These are phyloP conservation scores for Fusarium praegraminearum DNA, from an alignment of 2,329 filamentous ascomycete genomes.

Conservation along the genomic window DNA sequence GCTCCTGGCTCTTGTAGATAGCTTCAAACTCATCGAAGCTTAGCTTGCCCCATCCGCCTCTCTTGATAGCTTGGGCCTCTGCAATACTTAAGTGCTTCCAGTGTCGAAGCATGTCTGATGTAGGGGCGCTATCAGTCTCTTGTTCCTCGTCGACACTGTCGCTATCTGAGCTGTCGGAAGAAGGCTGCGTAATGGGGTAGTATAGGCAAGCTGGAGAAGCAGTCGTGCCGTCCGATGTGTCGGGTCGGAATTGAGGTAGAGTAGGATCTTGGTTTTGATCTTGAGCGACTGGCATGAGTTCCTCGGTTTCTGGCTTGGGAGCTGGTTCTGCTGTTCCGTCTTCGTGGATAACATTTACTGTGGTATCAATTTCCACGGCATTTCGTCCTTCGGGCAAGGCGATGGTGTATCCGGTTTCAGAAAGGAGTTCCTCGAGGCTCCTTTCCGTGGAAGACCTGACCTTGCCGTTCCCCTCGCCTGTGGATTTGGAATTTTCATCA, in stretches of 20 bases:
- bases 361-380: slow-evolving; percentile 51
- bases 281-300: slow-evolving; percentile 15
- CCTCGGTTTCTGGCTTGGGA: slow-evolving; percentile 34
- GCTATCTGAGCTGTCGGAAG: not conserved
- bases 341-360: slow-evolving; percentile 43
- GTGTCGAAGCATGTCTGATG: slow-evolving; percentile 54
- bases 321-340: slow-evolving; percentile 35
- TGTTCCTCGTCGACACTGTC: slow-evolving; percentile 18
- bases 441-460: slow-evolving; percentile 41
- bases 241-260: slow-evolving; percentile 76
- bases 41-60: slow-evolving; percentile 85
- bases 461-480: slow-evolving; percentile 19
- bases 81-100: slow-evolving; percentile 71
- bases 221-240: slow-evolving; percentile 53
- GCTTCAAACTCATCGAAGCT: slow-evolving; percentile 83
- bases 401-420: slow-evolving; percentile 60
- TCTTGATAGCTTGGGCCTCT: slow-evolving; percentile 74
- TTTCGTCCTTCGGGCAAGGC: slow-evolving; percentile 50
- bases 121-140: slow-evolving; percentile 41
- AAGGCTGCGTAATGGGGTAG: slow-evolving; percentile 41
- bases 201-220: slow-evolving; percentile 23
- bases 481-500: slow-evolving; percentile 43
- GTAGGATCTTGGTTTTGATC: slow-evolving; percentile 68
- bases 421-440: slow-evolving; percentile 55
- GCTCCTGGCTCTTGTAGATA: slow-evolving; percentile 76